Base-by-base conservation (phyloP, 2,329 filamentous ascomycete genomes). In the Fusarium ambrosium region DNA sequence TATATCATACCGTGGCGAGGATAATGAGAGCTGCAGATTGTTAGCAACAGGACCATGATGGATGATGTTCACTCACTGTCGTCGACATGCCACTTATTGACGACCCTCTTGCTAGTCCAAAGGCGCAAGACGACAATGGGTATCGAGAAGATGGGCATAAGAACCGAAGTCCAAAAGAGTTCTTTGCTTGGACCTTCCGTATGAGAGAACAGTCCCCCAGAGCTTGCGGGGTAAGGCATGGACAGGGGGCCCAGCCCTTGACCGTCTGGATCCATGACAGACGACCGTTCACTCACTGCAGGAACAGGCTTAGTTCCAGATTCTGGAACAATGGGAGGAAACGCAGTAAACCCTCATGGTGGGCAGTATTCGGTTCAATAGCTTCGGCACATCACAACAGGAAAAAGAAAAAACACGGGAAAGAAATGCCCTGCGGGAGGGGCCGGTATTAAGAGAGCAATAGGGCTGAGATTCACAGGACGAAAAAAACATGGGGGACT, bases 71-170 rank as follows among this genome's bases (percentile, higher is more conserved):
- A 63, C 71, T 22, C 43, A 69, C 71, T 56, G 43, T 73, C 71
- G 41, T 73, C 71, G 14, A 45, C 16, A 41, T 73, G 69, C 71
- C 71, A 73, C 14, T 43, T 64, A 4, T 63, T 55, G 29, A 71
- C 24, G 4, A 73, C 51, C 9, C 22, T 48, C 13, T 58, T 61
- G 22, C 65, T 73, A 2, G 69, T 69, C 55, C 69, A 73, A n/a
- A 69, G 24, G 6, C 71, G 62, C 13, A 73, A 13, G 7, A 69
- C 8, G 11, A 73, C 71, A 59, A 73, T 64, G 0, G 43, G 43
- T 20, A 70, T 53, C 2, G 53, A 55, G 24, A 71, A 41, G 13
- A 51, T 37, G 1, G 69, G 51, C 22, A 65, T 37, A 6, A 66
- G 37, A n/a, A 66, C 51, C 4, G 62, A 45, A 2, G 37, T 63